Percentiles rank a stretch among this genome's conserved stretches.
phyloP scores from a whole-genome alignment of 1,139 yeast species.

The Hyphopichia pseudoburtonii region DNA sequence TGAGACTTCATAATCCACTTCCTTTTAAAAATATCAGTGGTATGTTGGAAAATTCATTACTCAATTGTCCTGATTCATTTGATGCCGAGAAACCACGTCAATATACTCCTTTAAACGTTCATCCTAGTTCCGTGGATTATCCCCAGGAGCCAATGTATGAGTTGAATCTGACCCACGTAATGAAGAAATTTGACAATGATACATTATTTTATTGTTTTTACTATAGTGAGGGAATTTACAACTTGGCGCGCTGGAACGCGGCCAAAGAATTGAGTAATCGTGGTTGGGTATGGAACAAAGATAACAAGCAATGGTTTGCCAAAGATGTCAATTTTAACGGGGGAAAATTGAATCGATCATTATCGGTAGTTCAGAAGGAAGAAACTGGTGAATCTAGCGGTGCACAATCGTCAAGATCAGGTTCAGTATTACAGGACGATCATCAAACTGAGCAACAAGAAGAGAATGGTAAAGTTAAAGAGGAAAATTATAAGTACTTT shows the following conservation, averaged over 20 bases:
- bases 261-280: slow-evolving; percentile 79
- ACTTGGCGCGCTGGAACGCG: slow-evolving; percentile 65
- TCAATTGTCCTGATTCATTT: slow-evolving; percentile 90
- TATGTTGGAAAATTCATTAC: slow-evolving; percentile 69
- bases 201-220: slow-evolving; percentile 92
- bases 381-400: slow-evolving; percentile 17
- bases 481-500: slow-evolving; percentile 74
- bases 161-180: slow-evolving; percentile 49
- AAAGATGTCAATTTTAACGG: slow-evolving; percentile 37
- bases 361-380: slow-evolving; percentile 28
- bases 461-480: slow-evolving; percentile 35
- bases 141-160: slow-evolving; percentile 86
- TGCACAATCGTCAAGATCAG: slow-evolving; percentile 6
- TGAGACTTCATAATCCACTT: slow-evolving; percentile 48
- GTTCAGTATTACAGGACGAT: no score
- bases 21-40: slow-evolving; percentile 57
- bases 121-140: slow-evolving; percentile 86
- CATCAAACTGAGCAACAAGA: slow-evolving; percentile 22
- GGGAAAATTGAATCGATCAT: slow-evolving; percentile 40
- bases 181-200: slow-evolving; percentile 78
- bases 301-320: slow-evolving; percentile 78
- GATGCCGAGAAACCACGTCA: slow-evolving; percentile 86
- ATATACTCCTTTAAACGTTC: slow-evolving; percentile 80
- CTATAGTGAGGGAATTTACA: slow-evolving; percentile 52
- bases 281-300: slow-evolving; percentile 85